These are phyloP conservation scores for Blastomyces gilchristii DNA, from an alignment of 2,329 filamentous ascomycete species.

Conservation along the genomic window DNA sequence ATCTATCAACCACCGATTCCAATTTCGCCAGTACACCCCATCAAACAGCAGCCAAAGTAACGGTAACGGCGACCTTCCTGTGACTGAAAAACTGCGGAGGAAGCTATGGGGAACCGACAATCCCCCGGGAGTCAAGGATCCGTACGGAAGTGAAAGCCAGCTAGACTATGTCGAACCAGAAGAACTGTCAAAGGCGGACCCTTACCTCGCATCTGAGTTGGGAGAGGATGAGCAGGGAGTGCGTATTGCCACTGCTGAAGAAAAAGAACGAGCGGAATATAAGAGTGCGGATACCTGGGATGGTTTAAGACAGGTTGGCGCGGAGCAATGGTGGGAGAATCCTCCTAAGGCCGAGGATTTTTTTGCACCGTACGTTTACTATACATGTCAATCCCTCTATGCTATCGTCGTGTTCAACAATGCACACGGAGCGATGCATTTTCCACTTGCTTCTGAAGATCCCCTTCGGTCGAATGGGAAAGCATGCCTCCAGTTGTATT, in stretches of 20 bases:
- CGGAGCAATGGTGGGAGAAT: slow-evolving; percentile 33
- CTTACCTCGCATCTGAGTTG: background rate
- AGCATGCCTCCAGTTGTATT: background rate
- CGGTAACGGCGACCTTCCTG: slow-evolving; percentile 20
- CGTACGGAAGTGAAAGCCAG: slow-evolving; percentile 35
- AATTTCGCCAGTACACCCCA: slow-evolving; percentile 17
- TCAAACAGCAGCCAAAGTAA: slow-evolving; percentile 1
- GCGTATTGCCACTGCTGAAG: slow-evolving; percentile 6
- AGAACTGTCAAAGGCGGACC: slow-evolving; percentile 13
- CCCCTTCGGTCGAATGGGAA: background rate
- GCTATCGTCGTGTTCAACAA: background rate
- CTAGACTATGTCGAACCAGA: slow-evolving; percentile 22
- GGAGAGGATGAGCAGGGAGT: background rate
- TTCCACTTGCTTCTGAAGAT: background rate
- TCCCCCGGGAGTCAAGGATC: slow-evolving; percentile 40
- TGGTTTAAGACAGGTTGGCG: slow-evolving; percentile 46
- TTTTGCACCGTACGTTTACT: slow-evolving; percentile 33
- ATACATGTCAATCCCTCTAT: background rate
- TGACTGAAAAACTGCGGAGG: slow-evolving; percentile 38
- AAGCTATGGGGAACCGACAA: slow-evolving; percentile 43
- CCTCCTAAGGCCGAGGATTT: slow-evolving; percentile 29
- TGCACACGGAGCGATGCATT: background rate
- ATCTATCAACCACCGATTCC: slow-evolving; percentile 21
- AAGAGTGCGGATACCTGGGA: slow-evolving; percentile 41
- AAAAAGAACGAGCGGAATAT: slow-evolving; percentile 28